These are phyloP conservation scores for Ganoderma lingzhi DNA, from an alignment of 1,284 basidiomycete genomes.

Conservation along the genomic window DNA sequence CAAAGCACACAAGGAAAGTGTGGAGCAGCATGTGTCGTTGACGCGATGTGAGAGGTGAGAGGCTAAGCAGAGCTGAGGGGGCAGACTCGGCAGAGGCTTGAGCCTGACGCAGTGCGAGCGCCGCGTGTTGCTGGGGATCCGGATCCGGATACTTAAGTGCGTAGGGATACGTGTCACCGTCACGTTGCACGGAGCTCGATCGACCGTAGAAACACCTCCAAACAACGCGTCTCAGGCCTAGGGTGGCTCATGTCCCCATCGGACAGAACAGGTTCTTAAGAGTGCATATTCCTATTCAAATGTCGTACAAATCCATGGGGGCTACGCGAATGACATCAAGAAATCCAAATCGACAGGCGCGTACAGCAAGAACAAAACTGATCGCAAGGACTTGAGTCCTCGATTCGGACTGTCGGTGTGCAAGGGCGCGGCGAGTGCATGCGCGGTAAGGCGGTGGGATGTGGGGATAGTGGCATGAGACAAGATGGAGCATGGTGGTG, in stretches of 20 bases:
- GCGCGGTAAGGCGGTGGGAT: neutral
- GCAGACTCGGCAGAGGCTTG: neutral
- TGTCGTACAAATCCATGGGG: conserved; percentile 23
- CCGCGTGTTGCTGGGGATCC: too few species aligned
- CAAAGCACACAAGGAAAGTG: conserved; percentile 21
- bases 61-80: neutral
- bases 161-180: conserved; percentile 21
- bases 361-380: conserved; percentile 6
- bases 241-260: neutral
- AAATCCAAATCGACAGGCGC: conserved; percentile 12
- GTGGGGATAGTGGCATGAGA: conserved; percentile 1
- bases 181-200: neutral
- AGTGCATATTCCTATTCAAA: conserved; percentile 24
- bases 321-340: conserved; percentile 10
- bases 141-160: neutral
- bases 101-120: too few species aligned
- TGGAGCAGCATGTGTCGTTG: conserved; percentile 19
- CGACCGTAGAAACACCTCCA: conserved; percentile 26
- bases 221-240: conserved; percentile 22
- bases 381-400: conserved; percentile 1
- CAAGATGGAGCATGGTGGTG: conserved; percentile 10
- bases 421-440: conserved; percentile 5
- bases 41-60: too few species aligned
- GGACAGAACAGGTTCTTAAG: neutral
- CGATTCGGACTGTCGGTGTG: neutral